These are phyloP conservation scores for Pleurotus giganteus DNA, from an alignment of 768 basidiomycete species.

Conservation along the genomic window DNA sequence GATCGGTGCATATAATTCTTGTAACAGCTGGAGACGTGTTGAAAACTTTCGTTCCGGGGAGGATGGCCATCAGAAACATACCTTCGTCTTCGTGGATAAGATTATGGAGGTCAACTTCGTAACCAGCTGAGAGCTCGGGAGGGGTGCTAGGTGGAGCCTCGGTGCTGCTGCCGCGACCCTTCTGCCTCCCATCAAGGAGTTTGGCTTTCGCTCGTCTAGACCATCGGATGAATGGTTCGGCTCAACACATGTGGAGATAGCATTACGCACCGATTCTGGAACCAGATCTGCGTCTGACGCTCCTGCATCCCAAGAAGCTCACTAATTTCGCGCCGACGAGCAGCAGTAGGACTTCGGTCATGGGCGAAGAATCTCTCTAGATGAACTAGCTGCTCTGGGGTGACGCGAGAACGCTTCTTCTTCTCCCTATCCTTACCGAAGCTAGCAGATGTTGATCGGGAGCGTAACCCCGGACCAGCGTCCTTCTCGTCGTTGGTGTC, in stretches of 20 bases:
- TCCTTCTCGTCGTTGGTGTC: slow-evolving; percentile 31
- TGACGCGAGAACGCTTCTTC: slow-evolving; percentile 76
- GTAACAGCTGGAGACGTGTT: slow-evolving; percentile 50
- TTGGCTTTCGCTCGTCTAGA: slow-evolving; percentile 81
- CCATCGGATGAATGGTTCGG: slow-evolving; percentile 4
- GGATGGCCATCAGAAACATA: slow-evolving; percentile 34
- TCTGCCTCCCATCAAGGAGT: slow-evolving; percentile 56
- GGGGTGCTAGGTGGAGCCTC: slow-evolving; percentile 46
- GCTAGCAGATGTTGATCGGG: slow-evolving; percentile 26
- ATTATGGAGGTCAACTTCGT: slow-evolving; percentile 57
- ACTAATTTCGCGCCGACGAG: slow-evolving; percentile 70
- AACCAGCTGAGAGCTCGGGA: slow-evolving; percentile 48
- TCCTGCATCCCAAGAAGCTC: slow-evolving; percentile 78
- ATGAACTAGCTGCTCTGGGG: slow-evolving; percentile 75
- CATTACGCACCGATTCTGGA: slow-evolving; percentile 69
- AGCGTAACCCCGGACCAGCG: slow-evolving; percentile 31
- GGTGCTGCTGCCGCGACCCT: slow-evolving; percentile 31
- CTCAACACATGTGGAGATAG: not conserved
- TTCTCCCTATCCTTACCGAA: slow-evolving; percentile 46
- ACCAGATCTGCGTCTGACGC: slow-evolving; percentile 89
- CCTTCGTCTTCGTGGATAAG: slow-evolving; percentile 78
- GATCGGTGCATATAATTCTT: slow-evolving; percentile 72
- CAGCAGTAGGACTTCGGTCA: slow-evolving; percentile 72
- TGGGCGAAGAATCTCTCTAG: slow-evolving; percentile 67
- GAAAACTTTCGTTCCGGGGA: not conserved